Base-by-base conservation (phyloP, 805 yeast genomes). In the Candida xyloterini region DNA sequence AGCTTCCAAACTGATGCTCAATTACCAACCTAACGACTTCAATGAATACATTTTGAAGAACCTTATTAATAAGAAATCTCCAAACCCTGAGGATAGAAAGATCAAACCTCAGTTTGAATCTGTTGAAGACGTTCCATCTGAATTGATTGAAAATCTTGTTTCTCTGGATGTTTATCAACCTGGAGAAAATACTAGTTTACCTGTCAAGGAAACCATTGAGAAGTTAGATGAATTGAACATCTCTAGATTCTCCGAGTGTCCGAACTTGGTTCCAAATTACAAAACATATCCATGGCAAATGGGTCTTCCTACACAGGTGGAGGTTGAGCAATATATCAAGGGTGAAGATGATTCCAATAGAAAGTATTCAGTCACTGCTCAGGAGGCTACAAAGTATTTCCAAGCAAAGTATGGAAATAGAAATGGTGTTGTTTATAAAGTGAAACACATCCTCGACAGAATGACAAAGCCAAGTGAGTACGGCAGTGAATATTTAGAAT, bases 221-320 rank as follows among this genome's bases (percentile, higher is more conserved):
- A 26, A 13, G 3, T 46, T 71, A 36, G 51, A 57, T 5, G 36
- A 48, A 7, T 67, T 75, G 10, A 63, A 67, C 43, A 65, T 74
- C 47, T 52, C 66, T 10, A 55, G 57, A 33, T 71, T 58, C 48
- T 62, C 67, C 40, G 68, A 47, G 8, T 41, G 48, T 29, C 44
- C 42, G 5, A 43, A 66, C 30, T 58, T 71, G 33, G 66, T 69
- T 33, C 56, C 69, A 25, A 50, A 62, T 35, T 64, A 55, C 58
- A 57, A 56, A 28, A 47, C 59, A 15, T 77, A 77, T 49, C 88
- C 89, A 26, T 76, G 76, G 54, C 48, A 49, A 4, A 83, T 78
- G 73, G 96, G 95, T 22, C 71, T 93, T 50, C 98, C 98, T 36
- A 68, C 77, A 10, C 87, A 84, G 62, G 47, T 59, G 26, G 84